phyloP scores from a whole-genome alignment of 331 rosid species.

The Malus hybrid region DNA sequence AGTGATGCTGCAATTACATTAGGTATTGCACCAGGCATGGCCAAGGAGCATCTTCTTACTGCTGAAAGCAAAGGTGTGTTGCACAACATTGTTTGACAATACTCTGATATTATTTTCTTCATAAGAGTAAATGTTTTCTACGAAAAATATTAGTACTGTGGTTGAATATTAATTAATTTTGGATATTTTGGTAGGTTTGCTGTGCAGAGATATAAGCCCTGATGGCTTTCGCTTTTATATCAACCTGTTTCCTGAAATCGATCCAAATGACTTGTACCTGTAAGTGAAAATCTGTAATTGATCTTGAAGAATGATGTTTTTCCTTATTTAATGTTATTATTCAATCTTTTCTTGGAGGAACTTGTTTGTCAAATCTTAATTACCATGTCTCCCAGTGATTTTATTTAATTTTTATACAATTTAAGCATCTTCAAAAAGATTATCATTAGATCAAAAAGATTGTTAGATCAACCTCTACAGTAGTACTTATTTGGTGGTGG shows the following conservation, averaged over 20 bases:
- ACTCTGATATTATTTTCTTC: neutral
- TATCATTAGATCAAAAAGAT: neutral
- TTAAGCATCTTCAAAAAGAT: neutral
- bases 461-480: neutral
- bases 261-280: slow-evolving; percentile 50
- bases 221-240: slow-evolving; percentile 87
- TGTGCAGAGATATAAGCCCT: slow-evolving; percentile 91
- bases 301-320: neutral
- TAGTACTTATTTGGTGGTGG: neutral
- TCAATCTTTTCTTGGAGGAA: neutral
- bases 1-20: slow-evolving; percentile 90
- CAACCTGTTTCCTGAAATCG: slow-evolving; percentile 65
- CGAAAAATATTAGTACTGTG: neutral
- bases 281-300: slow-evolving; percentile 33
- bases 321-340: neutral
- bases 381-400: neutral
- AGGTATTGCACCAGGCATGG: slow-evolving; percentile 96
- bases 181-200: slow-evolving; percentile 54
- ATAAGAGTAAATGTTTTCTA: neutral
- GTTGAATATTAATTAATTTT: slow-evolving; percentile 6
- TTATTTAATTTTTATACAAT: neutral
- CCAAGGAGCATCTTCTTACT: slow-evolving; percentile 90
- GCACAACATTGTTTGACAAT: slow-evolving; percentile 5
- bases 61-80: slow-evolving; percentile 85
- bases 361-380: neutral